phyloP scores from a whole-genome alignment of 2,329 filamentous ascomycete species.

The Penicillium sp. region DNA sequence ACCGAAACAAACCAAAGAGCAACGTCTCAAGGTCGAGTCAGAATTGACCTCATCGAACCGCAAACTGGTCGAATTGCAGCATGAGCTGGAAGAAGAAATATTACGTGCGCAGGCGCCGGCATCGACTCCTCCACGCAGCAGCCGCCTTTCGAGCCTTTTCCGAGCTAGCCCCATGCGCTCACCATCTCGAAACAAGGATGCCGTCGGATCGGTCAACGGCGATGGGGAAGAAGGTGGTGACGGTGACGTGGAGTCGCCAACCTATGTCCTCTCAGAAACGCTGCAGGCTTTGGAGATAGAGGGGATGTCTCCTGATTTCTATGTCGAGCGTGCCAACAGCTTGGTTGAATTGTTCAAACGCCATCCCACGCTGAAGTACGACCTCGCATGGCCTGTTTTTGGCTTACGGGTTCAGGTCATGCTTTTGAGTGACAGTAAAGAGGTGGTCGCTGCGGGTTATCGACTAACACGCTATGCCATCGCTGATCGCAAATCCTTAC shows the following conservation, averaged over 20 bases:
- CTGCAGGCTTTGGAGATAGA: constrained; percentile 84
- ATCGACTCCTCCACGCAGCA: constrained; percentile 47
- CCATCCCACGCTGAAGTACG: constrained; percentile 90
- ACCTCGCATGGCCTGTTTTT: constrained; percentile 93
- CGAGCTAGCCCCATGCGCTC: constrained; percentile 55
- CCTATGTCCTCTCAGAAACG: constrained; percentile 84
- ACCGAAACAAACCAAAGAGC: constrained; percentile 89
- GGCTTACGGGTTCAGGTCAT: constrained; percentile 91
- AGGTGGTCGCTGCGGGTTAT: constrained; percentile 93
- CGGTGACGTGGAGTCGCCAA: constrained; percentile 76
- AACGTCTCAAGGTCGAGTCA: constrained; percentile 73
- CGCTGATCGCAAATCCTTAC: constrained; percentile 83
- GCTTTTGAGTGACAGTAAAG: constrained; percentile 90
- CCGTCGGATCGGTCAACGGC: constrained; percentile 35
- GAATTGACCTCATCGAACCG: constrained; percentile 87
- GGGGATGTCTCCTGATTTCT: constrained; percentile 88
- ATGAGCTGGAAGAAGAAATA: constrained; percentile 59
- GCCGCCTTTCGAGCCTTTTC: constrained; percentile 58
- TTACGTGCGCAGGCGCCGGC: constrained; percentile 56
- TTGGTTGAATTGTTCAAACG: constrained; percentile 96
- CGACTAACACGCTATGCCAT: constrained; percentile 91
- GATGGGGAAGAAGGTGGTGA: constrained; percentile 55
- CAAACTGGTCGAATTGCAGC: constrained; percentile 59
- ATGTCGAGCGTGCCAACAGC: constrained; percentile 86
- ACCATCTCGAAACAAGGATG: constrained; percentile 39